Conservation (phyloP, 257 asterid genomes). For the Solanum ahanhuiri region DNA sequence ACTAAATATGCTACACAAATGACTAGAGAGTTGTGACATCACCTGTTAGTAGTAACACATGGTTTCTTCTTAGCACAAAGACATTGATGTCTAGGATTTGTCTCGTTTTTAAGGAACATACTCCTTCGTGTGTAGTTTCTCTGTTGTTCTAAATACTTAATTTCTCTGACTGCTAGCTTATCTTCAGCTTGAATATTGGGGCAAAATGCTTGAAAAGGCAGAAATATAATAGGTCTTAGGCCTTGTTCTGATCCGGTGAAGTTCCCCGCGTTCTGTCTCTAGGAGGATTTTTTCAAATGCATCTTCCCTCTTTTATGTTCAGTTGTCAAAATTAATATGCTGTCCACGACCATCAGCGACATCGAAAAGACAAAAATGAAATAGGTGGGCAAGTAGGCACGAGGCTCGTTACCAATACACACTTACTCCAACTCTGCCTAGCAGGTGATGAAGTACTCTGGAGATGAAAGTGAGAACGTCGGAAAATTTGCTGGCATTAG, state of each 20-base stretch:
- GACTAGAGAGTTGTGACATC: neutral
- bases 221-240: neutral
- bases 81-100: neutral
- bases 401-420: neutral
- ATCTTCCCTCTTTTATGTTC: neutral
- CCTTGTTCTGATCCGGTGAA: neutral
- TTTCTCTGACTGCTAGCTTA: neutral
- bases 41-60: neutral
- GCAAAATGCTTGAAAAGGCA: neutral
- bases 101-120: neutral
- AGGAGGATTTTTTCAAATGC: neutral
- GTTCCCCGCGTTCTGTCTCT: neutral
- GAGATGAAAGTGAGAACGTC: neutral
- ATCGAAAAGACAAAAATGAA: neutral
- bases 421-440: neutral
- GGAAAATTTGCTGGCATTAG: neutral
- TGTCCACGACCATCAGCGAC: neutral
- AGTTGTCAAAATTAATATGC: neutral
- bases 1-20: neutral
- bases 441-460: neutral
- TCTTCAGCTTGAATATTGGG: neutral
- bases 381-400: neutral
- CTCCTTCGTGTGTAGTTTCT: neutral
- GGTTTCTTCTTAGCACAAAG: neutral
- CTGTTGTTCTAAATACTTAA: neutral